Evolutionary conservation across 78 protist species (phyloP).

Genomic region (Protostelium mycophagum): DNA sequence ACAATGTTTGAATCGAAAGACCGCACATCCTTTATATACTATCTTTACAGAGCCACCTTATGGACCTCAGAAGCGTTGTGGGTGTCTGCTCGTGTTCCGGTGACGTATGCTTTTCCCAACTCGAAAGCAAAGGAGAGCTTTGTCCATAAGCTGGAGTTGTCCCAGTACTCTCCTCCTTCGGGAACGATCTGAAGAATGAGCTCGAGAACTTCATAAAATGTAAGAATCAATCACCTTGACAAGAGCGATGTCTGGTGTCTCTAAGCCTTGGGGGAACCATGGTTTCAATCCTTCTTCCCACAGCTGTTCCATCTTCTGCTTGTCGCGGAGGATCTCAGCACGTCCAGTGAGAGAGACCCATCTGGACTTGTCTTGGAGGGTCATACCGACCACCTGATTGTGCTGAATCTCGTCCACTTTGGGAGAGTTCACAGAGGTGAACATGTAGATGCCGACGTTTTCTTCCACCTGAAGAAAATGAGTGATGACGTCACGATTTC

Average conservation of each 20-base stretch:
- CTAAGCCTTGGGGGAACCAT: not conserved
- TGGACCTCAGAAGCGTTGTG: not conserved
- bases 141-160: not conserved
- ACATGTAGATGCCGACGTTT: not conserved
- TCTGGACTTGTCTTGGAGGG: not conserved
- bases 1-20: too few species aligned
- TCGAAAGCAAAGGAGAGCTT: not conserved
- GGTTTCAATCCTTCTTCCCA: not conserved
- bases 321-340: not conserved
- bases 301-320: not conserved
- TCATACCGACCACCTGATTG: not conserved
- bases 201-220: not conserved
- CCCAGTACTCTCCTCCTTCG: not conserved
- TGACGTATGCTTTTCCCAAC: not conserved
- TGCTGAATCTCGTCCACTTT: not conserved
- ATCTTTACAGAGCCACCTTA: not conserved
- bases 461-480: not conserved
- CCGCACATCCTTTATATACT: too few species aligned
- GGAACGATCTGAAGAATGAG: not conserved
- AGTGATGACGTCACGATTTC: not conserved
- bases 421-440: not conserved
- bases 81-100: not conserved
- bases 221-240: not conserved
- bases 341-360: not conserved
- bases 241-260: not conserved